These are phyloP conservation scores for Trebouxiophyceae sp. DNA, from an alignment of 163 green algal genomes.

Conservation along the genomic window DNA sequence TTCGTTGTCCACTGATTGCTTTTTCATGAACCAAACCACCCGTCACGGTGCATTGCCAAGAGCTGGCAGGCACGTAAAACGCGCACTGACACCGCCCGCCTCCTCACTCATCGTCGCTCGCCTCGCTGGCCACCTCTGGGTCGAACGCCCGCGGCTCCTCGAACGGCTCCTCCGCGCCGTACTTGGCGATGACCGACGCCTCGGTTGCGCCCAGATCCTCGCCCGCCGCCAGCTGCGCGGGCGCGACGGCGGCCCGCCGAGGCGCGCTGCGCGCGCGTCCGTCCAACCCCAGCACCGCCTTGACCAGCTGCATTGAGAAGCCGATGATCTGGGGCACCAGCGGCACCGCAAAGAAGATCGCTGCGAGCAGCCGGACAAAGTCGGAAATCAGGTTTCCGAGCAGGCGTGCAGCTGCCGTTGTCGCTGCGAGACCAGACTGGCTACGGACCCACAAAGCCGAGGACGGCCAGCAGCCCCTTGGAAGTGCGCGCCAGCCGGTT, in stretches of 20 bases:
- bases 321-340: not conserved
- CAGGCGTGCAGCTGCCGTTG: too few species aligned
- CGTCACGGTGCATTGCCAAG: not conserved
- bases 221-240: not conserved
- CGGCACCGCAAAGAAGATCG: not conserved
- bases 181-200: not conserved
- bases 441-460: too few species aligned
- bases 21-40: not conserved
- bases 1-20: not conserved
- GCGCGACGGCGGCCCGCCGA: not conserved
- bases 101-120: not conserved
- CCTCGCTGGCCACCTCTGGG: not conserved
- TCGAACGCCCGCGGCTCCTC: not conserved
- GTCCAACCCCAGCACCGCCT: not conserved
- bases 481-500: not conserved
- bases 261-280: not conserved
- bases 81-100: not conserved
- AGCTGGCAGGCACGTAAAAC: not conserved
- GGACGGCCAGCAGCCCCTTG: not conserved
- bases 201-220: not conserved
- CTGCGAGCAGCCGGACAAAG: not conserved
- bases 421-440: too few species aligned
- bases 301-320: not conserved
- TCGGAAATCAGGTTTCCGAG: too few species aligned
- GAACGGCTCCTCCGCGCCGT: not conserved